Evolutionary conservation across 1,284 basidiomycete genomes (phyloP).

Genomic region (Pseudozyma pruni): DNA sequence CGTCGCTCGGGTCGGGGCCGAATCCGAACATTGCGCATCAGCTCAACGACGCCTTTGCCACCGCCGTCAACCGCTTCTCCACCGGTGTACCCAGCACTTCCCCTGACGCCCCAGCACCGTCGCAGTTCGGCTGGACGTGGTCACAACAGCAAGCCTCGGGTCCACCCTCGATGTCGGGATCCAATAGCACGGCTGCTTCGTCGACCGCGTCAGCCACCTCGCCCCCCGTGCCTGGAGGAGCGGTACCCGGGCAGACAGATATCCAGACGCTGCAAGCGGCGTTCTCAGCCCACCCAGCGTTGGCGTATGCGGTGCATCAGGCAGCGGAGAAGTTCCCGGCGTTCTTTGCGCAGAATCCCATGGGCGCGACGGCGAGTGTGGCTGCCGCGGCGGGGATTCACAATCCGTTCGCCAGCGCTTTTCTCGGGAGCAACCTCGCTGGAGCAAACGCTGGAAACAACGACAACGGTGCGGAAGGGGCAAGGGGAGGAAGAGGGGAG

Average conservation of each 20-base stretch:
- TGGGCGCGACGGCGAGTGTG: conserved; percentile 38
- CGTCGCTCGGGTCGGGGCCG: conserved; percentile 3
- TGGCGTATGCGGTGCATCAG: conserved; percentile 45
- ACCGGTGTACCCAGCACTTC: conserved; percentile 14
- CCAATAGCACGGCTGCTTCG: conserved; percentile 21
- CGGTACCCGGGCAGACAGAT: conserved; percentile 14
- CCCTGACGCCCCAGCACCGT: not conserved
- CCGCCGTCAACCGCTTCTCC: conserved; percentile 22
- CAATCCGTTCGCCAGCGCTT: conserved; percentile 18
- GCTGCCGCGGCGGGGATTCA: conserved; percentile 41
- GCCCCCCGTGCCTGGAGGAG: conserved; percentile 4
- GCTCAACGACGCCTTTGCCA: conserved; percentile 31
- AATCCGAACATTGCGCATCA: conserved; percentile 21
- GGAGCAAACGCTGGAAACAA: not conserved
- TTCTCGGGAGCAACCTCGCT: not conserved
- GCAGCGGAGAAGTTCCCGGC: conserved; percentile 48
- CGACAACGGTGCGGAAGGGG: not conserved
- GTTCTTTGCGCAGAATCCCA: conserved; percentile 43
- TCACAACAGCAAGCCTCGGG: conserved; percentile 12
- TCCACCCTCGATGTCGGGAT: conserved; percentile 33
- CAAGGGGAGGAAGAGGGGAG: not conserved
- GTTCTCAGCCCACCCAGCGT: conserved; percentile 39
- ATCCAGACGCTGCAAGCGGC: conserved; percentile 36
- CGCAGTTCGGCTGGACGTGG: conserved; percentile 16
- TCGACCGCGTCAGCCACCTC: conserved; percentile 24